Percentiles rank a stretch among this genome's conserved stretches.
Conservation (phyloP, 2,329 filamentous ascomycete genomes). For the Fulvia fulva region DNA sequence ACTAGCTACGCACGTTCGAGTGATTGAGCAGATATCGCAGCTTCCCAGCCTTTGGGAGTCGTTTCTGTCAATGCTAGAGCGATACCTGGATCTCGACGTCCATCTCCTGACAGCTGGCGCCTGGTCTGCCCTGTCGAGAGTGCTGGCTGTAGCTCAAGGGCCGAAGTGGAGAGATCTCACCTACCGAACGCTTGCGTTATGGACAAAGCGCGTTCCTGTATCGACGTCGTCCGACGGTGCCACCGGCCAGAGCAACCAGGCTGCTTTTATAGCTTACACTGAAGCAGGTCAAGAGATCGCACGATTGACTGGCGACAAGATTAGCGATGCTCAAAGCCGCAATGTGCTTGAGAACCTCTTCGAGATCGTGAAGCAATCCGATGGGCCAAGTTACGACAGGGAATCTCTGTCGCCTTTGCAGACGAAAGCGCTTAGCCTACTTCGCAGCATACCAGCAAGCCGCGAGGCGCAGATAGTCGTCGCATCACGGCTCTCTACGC, state of each 20-base stretch:
- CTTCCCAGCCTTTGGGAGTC: constrained; percentile 74
- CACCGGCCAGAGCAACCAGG: constrained; percentile 57
- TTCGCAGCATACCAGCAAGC: constrained; percentile 66
- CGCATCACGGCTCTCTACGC: constrained; percentile 65
- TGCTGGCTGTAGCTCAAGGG: constrained; percentile 35
- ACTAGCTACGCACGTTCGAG: constrained; percentile 70
- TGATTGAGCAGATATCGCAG: constrained; percentile 61
- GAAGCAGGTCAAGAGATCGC: constrained; percentile 74
- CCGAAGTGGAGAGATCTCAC: constrained; percentile 27
- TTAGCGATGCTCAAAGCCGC: constrained; percentile 60
- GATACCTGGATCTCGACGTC: constrained; percentile 39
- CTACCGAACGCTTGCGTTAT: constrained; percentile 29
- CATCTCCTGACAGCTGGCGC: constrained; percentile 42
- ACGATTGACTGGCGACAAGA: constrained; percentile 61
- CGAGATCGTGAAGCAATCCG: constrained; percentile 66
- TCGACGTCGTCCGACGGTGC: constrained; percentile 11
- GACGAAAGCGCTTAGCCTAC: constrained; percentile 61
- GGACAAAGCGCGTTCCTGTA: constrained; percentile 30
- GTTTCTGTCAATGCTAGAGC: constrained; percentile 65
- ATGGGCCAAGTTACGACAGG: constrained; percentile 65
- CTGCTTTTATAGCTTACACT: constrained; percentile 80
- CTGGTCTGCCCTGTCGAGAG: constrained; percentile 38
- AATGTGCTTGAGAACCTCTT: constrained; percentile 69
- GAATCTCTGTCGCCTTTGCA: constrained; percentile 73
- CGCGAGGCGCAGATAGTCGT: constrained; percentile 61